Evolutionary conservation across 1,284 basidiomycete genomes (phyloP), one percentile per base, ranked within the genome.

Genomic region (Neolentinus lepideus): DNA sequence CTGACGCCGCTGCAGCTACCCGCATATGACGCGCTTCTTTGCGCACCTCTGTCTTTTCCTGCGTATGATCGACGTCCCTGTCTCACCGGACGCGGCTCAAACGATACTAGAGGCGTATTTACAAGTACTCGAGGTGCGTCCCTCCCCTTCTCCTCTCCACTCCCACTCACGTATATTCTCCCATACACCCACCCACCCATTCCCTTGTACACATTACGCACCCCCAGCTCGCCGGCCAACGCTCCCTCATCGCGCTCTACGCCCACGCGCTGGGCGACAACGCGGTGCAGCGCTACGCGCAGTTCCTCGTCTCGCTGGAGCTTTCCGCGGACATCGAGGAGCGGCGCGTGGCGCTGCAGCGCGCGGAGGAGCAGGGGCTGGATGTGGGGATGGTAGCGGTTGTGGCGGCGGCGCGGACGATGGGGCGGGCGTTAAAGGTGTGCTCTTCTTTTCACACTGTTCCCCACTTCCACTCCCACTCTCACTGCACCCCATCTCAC

Each of bases 1-100:
- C n/a, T n/a, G n/a, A n/a, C n/a, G n/a, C n/a, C n/a, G n/a, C n/a
- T n/a, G n/a, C n/a, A 90, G 87, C 59, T 88, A 87, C 62, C 75
- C 82, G 0, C 75, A 78, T 0, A 78, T 89, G 75, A 83, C 79
- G 46, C 90, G 95, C 24, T 99, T 99, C 77, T 98, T 97, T 66
- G 87, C 94, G 0, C 96, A 99, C 65, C 75, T 98, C n/a, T 92
- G 93, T 59, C 83, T 99, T 19, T 94, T 90, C 69, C 77, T 98
- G 1, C 86, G 90, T 55, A 81, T 94, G 69, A 87, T 98, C 46
- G 85, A 90, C 57, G 75, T 88, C 51, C 69, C 81, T 0, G 81
- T 90, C 0, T 86, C 92, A 0, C 84, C 88, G 1, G 68, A 84
- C 11, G 83, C 90, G 0, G 87, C 84, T 0, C 93, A 96, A 64